phyloP scores from a whole-genome alignment of 1,284 basidiomycete genomes.

The Polyporus tsugae region DNA sequence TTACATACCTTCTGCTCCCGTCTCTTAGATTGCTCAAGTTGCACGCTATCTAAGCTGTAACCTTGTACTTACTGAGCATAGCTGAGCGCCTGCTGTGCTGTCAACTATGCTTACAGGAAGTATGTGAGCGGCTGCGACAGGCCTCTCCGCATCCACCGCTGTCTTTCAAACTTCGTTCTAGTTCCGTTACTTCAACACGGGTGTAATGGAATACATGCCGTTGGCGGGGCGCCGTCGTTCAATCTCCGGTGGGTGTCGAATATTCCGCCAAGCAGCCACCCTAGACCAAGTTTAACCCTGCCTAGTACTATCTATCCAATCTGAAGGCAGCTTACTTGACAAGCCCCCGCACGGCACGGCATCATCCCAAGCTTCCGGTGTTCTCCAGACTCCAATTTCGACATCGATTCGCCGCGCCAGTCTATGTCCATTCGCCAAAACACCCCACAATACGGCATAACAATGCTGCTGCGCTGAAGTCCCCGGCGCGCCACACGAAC shows the following conservation, averaged over 20 bases:
- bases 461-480: background rate
- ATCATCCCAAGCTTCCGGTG: background rate
- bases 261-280: background rate
- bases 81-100: background rate
- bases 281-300: background rate
- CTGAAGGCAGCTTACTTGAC: background rate
- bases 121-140: background rate
- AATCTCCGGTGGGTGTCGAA: background rate
- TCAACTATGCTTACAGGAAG: background rate
- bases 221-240: background rate
- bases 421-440: slow-evolving; percentile 3
- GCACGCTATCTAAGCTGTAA: background rate
- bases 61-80: background rate
- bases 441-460: background rate
- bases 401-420: background rate
- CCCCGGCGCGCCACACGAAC: background rate
- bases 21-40: background rate
- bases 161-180: background rate
- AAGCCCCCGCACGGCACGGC: background rate
- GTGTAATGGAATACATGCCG: background rate
- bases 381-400: background rate
- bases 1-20: background rate
- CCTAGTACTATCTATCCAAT: background rate
- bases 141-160: background rate
- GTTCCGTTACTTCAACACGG: background rate